Evolutionary conservation across 148 eudicot genomes (phyloP).

Genomic region (Heliamphora exappendiculata): DNA sequence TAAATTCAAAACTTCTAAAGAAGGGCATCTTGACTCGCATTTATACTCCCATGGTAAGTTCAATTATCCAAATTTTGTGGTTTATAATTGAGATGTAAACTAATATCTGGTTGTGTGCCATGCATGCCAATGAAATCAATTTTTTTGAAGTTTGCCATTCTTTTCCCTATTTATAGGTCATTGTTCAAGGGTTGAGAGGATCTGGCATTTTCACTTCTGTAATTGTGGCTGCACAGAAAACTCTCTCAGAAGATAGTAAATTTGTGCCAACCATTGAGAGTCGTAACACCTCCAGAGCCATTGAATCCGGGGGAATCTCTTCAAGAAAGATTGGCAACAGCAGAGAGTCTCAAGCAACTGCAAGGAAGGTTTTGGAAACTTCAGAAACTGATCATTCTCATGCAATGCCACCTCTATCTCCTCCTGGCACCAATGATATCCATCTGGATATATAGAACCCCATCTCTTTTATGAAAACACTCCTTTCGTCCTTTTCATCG

Average conservation of each 20-base stretch:
- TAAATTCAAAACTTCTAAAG: constrained; percentile 36
- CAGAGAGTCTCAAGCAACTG: constrained; percentile 18
- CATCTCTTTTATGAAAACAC: not conserved
- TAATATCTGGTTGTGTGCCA: not conserved
- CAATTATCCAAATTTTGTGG: not conserved
- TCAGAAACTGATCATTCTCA: constrained; percentile 8
- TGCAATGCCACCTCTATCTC: constrained; percentile 43
- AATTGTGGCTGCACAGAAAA: constrained; percentile 27
- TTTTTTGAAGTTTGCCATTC: not conserved
- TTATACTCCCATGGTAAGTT: constrained; percentile 53
- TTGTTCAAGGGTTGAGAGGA: constrained; percentile 51
- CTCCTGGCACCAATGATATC: constrained; percentile 26
- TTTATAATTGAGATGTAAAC: not conserved
- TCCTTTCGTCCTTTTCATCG: not conserved
- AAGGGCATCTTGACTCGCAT: constrained; percentile 50
- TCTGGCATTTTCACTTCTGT: constrained; percentile 45
- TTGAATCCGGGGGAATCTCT: constrained; percentile 1
- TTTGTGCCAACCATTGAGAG: constrained; percentile 13
- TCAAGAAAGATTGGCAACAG: constrained; percentile 18
- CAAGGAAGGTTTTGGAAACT: constrained; percentile 26
- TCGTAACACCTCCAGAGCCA: constrained; percentile 9
- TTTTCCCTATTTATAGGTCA: constrained; percentile 27
- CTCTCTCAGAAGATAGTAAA: constrained; percentile 9
- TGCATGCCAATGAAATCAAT: not conserved
- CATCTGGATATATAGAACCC: not conserved